These are phyloP conservation scores for Fusarium globosum DNA, from an alignment of 2,329 filamentous ascomycete species.

Conservation along the genomic window DNA sequence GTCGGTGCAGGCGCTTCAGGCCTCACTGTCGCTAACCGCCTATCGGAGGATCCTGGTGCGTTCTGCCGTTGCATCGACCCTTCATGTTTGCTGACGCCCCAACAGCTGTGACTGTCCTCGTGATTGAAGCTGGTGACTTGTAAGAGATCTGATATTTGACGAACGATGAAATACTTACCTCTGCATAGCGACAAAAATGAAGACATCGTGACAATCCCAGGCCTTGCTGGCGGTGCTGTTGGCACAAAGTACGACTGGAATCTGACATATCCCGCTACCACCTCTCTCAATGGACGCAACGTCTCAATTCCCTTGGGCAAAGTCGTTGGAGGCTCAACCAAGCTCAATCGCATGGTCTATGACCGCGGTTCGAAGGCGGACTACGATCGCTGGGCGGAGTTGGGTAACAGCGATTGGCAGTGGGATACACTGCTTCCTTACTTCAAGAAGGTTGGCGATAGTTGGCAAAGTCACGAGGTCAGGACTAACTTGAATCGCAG, in stretches of 20 bases:
- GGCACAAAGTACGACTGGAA: constrained; percentile 44
- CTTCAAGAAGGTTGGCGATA: constrained; percentile 53
- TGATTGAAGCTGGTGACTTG: constrained; percentile 41
- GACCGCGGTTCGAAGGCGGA: constrained; percentile 52
- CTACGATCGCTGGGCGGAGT: constrained; percentile 57
- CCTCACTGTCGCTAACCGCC: constrained; percentile 38
- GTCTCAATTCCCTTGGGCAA: constrained; percentile 41
- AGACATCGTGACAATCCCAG: constrained; percentile 36
- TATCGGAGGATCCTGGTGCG: constrained; percentile 34
- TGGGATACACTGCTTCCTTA: constrained; percentile 54
- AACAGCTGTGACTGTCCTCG: constrained; percentile 30
- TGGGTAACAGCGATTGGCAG: constrained; percentile 59
- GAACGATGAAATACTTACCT: too few species aligned
- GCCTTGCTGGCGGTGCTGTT: constrained; percentile 37
- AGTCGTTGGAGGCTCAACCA: constrained; percentile 55
- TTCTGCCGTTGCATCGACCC: too few species aligned
- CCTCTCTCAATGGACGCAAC: constrained; percentile 25
- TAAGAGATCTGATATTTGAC: not conserved
- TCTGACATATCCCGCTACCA: constrained; percentile 19
- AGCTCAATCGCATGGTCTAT: constrained; percentile 55
- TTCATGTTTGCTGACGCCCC: not conserved
- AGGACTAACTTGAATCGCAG: not conserved
- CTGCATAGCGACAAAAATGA: constrained; percentile 27
- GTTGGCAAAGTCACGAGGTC: not conserved
- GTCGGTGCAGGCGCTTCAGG: constrained; percentile 37